A percentile compares a stretch with the other conserved stretches of the same genome.
Conservation (phyloP, 176 grass and related monocot genomes). For the Hyparrhenia diplandra region DNA sequence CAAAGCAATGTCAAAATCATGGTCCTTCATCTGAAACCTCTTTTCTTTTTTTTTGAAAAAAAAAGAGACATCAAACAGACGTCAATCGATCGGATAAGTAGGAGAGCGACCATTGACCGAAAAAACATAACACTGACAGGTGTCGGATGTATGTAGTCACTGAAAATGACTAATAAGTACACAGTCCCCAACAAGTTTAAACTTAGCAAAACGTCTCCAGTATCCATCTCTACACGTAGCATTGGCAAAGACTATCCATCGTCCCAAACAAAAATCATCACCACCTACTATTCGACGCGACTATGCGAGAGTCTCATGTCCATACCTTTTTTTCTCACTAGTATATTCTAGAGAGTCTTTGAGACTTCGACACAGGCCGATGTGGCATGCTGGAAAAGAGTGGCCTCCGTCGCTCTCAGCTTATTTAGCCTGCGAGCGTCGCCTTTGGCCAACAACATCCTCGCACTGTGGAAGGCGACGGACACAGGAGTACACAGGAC, state of each 20-base stretch:
- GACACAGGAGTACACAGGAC: not conserved
- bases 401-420: conserved; percentile 2
- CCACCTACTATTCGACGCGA: not conserved
- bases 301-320: not conserved
- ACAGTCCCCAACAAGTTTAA: not conserved
- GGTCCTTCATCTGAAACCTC: not conserved
- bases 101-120: not conserved
- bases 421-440: not conserved
- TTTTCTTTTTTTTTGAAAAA: no score
- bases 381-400: conserved; percentile 5
- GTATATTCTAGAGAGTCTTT: not conserved
- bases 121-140: not conserved
- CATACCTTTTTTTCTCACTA: no score
- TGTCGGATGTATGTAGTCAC: not conserved
- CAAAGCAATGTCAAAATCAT: not conserved
- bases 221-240: not conserved
- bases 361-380: conserved; percentile 1
- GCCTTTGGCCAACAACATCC: conserved; percentile 19
- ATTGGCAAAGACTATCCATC: not conserved
- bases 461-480: not conserved
- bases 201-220: not conserved
- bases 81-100: not conserved
- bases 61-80: not conserved
- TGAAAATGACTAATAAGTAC: not conserved
- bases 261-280: not conserved